Percentiles rank a stretch among this genome's conserved stretches.
These are phyloP conservation scores for Aspergillus egyptiacus DNA, from an alignment of 495 filamentous ascomycete genomes.

Conservation along the genomic window DNA sequence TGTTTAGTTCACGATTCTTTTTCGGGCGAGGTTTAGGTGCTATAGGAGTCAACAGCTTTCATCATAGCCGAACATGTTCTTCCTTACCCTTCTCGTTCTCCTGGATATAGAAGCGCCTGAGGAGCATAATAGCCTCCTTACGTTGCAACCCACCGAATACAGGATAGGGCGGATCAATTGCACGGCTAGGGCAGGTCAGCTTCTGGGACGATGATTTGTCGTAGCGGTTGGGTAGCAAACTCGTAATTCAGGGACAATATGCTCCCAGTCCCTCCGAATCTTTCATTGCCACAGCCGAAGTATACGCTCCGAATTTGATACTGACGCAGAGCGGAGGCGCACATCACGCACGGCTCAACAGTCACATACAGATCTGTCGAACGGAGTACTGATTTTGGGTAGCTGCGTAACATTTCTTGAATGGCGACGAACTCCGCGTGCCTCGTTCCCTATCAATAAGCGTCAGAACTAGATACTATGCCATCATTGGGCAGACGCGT, in stretches of 20 bases:
- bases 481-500: not conserved
- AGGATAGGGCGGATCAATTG: conserved; percentile 66
- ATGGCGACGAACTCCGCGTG: conserved; percentile 93
- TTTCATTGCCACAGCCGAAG: conserved; percentile 91
- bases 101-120: conserved; percentile 93
- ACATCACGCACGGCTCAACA: conserved; percentile 98
- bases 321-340: conserved; percentile 85
- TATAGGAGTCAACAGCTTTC: conserved; percentile 21
- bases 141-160: conserved; percentile 77
- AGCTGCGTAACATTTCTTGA: conserved; percentile 48
- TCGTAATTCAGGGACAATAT: conserved; percentile 81
- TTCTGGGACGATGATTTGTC: not conserved
- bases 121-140: conserved; percentile 82
- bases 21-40: conserved; percentile 58
- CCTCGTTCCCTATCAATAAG: conserved; percentile 63
- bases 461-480: not conserved
- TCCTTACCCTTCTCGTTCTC: conserved; percentile 78
- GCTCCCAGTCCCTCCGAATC: conserved; percentile 92
- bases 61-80: not conserved
- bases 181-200: conserved; percentile 32
- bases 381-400: conserved; percentile 55
- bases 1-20: conserved; percentile 47
- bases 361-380: conserved; percentile 88
- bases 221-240: conserved; percentile 29
- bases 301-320: conserved; percentile 76